These are phyloP conservation scores for Rhizopus delemar DNA, from an alignment of 371 early-diverging fungal species.

Conservation along the genomic window DNA sequence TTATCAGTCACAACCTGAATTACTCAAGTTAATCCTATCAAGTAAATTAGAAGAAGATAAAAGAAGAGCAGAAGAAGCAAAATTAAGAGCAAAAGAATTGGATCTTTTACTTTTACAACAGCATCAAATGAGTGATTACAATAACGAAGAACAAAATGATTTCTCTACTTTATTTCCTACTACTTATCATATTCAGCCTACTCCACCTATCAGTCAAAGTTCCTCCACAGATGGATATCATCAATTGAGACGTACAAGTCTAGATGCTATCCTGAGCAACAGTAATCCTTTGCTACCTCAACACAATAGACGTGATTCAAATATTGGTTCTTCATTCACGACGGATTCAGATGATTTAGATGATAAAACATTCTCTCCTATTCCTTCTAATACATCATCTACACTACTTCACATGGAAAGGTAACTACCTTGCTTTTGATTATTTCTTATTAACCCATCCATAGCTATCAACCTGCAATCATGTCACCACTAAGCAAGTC, in stretches of 20 bases:
- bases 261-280: conserved; percentile 31
- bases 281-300: conserved; percentile 12
- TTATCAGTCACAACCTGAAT: conserved; percentile 61
- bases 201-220: conserved; percentile 28
- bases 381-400: conserved; percentile 2
- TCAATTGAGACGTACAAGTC: conserved; percentile 32
- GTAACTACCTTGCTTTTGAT: neutral
- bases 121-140: conserved; percentile 15
- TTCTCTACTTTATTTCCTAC: neutral
- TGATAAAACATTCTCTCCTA: conserved; percentile 14
- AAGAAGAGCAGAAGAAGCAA: conserved; percentile 54
- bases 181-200: conserved; percentile 23
- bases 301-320: conserved; percentile 28
- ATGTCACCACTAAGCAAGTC: conserved; percentile 12
- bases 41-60: conserved; percentile 69
- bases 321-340: conserved; percentile 25
- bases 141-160: neutral
- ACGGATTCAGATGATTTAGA: conserved; percentile 30
- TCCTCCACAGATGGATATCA: conserved; percentile 24
- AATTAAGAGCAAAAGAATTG: conserved; percentile 47
- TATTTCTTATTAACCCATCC: neutral
- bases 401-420: conserved; percentile 2
- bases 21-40: conserved; percentile 57
- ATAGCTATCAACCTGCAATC: neutral
- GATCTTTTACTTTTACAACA: conserved; percentile 44